phyloP scores from a whole-genome alignment of 805 yeast species.

The Kazachstania africana region DNA sequence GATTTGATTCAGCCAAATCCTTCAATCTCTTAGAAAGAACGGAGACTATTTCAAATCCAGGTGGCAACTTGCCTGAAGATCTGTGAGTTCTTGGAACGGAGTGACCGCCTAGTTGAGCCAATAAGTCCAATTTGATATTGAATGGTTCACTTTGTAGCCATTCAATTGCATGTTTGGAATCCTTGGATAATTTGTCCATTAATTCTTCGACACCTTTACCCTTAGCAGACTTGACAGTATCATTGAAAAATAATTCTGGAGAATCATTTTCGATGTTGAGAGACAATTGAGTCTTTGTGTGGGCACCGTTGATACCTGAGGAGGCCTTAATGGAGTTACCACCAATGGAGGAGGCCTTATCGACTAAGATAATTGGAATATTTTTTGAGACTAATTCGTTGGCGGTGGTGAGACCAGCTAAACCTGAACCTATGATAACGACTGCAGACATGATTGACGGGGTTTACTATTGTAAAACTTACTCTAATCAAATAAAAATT shows the following conservation, averaged over 20 bases:
- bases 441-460: constrained; percentile 17
- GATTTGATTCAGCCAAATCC: constrained; percentile 18
- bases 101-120: constrained; percentile 76
- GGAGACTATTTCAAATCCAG: constrained; percentile 47
- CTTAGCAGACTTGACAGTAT: constrained; percentile 58
- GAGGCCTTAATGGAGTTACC: constrained; percentile 54
- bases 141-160: constrained; percentile 65
- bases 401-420: constrained; percentile 42
- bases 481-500: not conserved
- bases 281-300: constrained; percentile 46
- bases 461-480: no score
- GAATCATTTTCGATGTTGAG: constrained; percentile 39
- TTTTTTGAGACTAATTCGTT: constrained; percentile 29
- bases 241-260: constrained; percentile 47
- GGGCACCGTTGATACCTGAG: constrained; percentile 60
- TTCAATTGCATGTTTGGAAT: constrained; percentile 54
- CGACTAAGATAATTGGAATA: constrained; percentile 35
- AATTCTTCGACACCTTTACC: constrained; percentile 45
- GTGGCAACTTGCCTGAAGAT: constrained; percentile 48
- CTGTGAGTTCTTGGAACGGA: constrained; percentile 73
- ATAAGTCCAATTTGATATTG: constrained; percentile 49
- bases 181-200: constrained; percentile 46
- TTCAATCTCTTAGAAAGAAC: constrained; percentile 31
- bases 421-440: constrained; percentile 43
- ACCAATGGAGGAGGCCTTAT: constrained; percentile 38